A percentile compares a stretch with the other conserved stretches of the same genome.
These are phyloP conservation scores for Trametes pubescens DNA, from an alignment of 1,284 basidiomycete genomes.

Conservation along the genomic window DNA sequence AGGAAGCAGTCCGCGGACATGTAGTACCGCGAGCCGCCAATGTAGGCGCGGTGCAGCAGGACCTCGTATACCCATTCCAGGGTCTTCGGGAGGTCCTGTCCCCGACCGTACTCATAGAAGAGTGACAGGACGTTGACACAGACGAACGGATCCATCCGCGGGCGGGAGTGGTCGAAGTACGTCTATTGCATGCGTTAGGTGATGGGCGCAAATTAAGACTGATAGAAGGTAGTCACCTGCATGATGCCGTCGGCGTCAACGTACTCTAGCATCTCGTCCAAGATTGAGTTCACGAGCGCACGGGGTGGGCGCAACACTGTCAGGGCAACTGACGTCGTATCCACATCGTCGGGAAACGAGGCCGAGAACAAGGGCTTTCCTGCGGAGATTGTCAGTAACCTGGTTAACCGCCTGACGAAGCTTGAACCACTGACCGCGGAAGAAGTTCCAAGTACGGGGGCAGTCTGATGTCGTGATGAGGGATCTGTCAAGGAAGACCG, in stretches of 20 bases:
- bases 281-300: conserved; percentile 50
- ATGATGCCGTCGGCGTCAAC: conserved; percentile 59
- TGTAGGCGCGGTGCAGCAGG: conserved; percentile 59
- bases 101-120: conserved; percentile 59
- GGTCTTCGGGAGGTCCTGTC: conserved; percentile 54
- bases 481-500: conserved; percentile 10
- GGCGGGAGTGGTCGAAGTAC: conserved; percentile 61
- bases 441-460: conserved; percentile 62
- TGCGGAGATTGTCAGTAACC: conserved; percentile 26
- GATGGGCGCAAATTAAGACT: not conserved
- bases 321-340: conserved; percentile 60
- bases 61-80: conserved; percentile 60
- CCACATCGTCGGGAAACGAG: conserved; percentile 51
- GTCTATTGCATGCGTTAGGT: conserved; percentile 44
- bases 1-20: conserved; percentile 61
- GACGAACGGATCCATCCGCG: conserved; percentile 61
- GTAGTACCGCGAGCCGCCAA: conserved; percentile 66
- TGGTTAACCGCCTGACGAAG: not conserved
- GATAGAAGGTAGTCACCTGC: conserved; percentile 43
- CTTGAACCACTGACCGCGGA: conserved; percentile 46
- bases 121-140: conserved; percentile 59
- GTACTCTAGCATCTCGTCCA: conserved; percentile 63
- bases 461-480: conserved; percentile 41
- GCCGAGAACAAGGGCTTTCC: conserved; percentile 52
- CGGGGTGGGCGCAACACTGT: conserved; percentile 49